A percentile compares a stretch with the other conserved stretches of the same genome.
Conservation (phyloP, 139 green algal genomes). For the Chlorella sp. region DNA sequence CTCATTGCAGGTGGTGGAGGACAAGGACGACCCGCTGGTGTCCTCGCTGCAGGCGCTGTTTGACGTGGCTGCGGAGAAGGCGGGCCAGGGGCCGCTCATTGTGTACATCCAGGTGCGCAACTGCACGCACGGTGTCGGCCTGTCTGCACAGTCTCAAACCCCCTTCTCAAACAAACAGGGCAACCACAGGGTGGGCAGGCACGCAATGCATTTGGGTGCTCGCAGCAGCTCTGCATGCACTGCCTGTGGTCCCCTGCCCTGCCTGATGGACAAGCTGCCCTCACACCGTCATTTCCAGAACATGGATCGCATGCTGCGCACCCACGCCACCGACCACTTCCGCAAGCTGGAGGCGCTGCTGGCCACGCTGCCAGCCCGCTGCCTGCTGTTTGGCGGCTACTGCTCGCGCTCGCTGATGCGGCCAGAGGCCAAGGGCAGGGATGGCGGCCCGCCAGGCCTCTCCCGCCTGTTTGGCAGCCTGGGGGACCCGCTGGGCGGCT, state of each 20-base stretch:
- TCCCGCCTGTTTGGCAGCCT: slow-evolving; percentile 29
- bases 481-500: not conserved
- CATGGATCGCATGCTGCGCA: slow-evolving; percentile 42
- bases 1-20: slow-evolving; percentile 6
- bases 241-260: too few relatives aligned
- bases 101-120: slow-evolving; percentile 31
- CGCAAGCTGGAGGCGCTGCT: slow-evolving; percentile 37
- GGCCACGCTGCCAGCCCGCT: slow-evolving; percentile 23
- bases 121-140: too few relatives aligned
- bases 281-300: not conserved
- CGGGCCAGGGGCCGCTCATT: slow-evolving; percentile 24
- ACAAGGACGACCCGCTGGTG: slow-evolving; percentile 35
- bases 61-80: slow-evolving; percentile 18
- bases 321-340: slow-evolving; percentile 39
- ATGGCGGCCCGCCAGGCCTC: not conserved
- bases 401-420: slow-evolving; percentile 36
- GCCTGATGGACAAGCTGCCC: too few relatives aligned
- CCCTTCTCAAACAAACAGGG: too few relatives aligned
- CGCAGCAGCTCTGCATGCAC: too few relatives aligned
- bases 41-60: slow-evolving; percentile 40
- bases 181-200: too few relatives aligned
- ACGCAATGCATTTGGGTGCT: too few relatives aligned
- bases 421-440: not conserved
- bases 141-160: too few relatives aligned
- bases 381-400: slow-evolving; percentile 48